Conservation (phyloP, 2,329 filamentous ascomycete genomes). For the Colletotrichum gigasporum region DNA sequence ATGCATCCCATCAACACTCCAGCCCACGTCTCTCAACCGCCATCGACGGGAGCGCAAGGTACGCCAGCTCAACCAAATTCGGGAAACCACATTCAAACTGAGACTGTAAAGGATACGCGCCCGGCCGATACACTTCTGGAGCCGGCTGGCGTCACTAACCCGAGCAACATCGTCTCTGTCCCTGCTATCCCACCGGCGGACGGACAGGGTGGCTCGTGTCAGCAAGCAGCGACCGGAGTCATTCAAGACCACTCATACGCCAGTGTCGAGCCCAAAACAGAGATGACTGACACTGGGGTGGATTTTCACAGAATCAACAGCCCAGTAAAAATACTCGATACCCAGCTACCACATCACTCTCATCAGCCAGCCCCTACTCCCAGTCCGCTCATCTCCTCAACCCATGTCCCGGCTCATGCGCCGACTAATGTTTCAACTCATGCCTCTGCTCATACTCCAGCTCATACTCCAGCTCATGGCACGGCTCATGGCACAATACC, state of each 20-base stretch:
- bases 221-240: not conserved
- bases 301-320: not conserved
- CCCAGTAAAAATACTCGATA: no score
- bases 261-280: not conserved
- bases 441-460: not conserved
- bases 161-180: not conserved
- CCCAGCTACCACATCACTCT: no score
- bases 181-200: not conserved
- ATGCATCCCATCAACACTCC: not conserved
- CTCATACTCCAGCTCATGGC: not conserved
- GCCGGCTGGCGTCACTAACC: conserved; percentile 6
- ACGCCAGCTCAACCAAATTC: conserved; percentile 8
- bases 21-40: conserved; percentile 1
- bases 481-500: not conserved
- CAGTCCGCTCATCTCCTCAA: not conserved
- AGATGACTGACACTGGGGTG: not conserved
- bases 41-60: conserved; percentile 17
- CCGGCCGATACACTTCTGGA: not conserved
- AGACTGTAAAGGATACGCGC: conserved; percentile 19
- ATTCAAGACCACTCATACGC: not conserved
- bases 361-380: not conserved
- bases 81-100: conserved; percentile 15
- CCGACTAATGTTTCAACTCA: not conserved
- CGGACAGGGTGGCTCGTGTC: not conserved
- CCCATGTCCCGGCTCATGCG: not conserved